Base-by-base conservation (phyloP, 2,329 filamentous ascomycete species). In the Talaromyces pinophilus region DNA sequence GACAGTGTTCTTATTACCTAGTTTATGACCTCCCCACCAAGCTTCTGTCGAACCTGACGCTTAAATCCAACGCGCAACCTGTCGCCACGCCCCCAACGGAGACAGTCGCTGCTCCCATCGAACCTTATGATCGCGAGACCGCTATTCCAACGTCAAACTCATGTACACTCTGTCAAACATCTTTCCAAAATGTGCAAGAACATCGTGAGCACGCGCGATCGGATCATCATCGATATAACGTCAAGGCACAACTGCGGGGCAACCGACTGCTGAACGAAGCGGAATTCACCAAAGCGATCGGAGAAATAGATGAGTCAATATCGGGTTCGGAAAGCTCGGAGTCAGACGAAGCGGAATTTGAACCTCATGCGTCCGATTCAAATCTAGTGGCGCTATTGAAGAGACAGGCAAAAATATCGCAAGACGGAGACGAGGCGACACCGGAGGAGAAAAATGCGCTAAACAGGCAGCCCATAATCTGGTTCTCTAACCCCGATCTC, bases 201-300 rank as follows among this genome's bases (percentile, higher is more conserved):
- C 94, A 98, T 76, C 87, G 92, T 68, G 86, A 87, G 67, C 95
- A 99, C 79, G 88, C 92, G 66, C 91, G 92, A 72, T 97, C 94
- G 10, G 95, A 99, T 74, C 84, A 96, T 59, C 95, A 99, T 77
- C 87, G 90, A 70, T 99, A 97, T 81, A 99, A 99, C 76, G 81
- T 98, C 68, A 98, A 97, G 79, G 91, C 94, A 76, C 96, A 92
- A 81, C 81, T 97, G 65, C 88, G 92, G 57, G 92, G 92, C 0
- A 84, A 85, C 66, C 85, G 84, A 10, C 80, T 91, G 0, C 90
- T 97, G 1, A 87, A 87, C 1, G 95, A 99, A 74, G 77, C 75
- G 7, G 93, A 97, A 40, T 99, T 99, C 71, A 92, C 95, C 76
- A 92, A 90, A 75, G 84, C 97, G 6, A 84, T 98, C 7, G 92